These are phyloP conservation scores for Pseudofabraea citricarpa DNA, from an alignment of 2,329 filamentous ascomycete species.

Conservation along the genomic window DNA sequence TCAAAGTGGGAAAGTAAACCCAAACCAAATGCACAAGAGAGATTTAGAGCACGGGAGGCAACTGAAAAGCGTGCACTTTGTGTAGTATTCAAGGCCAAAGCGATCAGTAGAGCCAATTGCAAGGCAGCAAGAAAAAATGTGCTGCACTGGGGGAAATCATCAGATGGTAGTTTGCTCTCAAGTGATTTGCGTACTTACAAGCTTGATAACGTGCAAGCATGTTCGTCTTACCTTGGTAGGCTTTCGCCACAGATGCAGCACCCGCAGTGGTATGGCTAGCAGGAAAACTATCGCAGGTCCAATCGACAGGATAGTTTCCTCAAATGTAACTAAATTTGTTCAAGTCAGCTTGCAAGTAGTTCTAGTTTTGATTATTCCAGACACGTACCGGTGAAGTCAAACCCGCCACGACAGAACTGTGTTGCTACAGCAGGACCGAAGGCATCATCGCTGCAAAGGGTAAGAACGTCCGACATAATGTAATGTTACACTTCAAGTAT, in stretches of 20 bases:
- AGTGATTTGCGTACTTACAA: background rate
- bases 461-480: background rate
- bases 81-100: no score
- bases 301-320: background rate
- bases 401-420: background rate
- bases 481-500: no score
- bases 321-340: background rate
- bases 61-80: no score
- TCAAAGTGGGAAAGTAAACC: constrained; percentile 4
- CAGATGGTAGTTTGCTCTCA: background rate
- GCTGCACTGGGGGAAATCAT: background rate
- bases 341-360: no score
- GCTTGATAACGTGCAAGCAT: background rate
- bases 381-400: background rate
- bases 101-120: background rate
- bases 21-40: background rate
- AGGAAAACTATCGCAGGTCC: background rate
- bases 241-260: background rate
- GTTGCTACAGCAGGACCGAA: background rate
- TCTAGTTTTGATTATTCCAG: no score
- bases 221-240: background rate
- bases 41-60: background rate
- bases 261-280: background rate
- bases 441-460: background rate
- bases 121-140: background rate